Conservation (phyloP, 116 monocot species). For the Posidonia oceanica region DNA sequence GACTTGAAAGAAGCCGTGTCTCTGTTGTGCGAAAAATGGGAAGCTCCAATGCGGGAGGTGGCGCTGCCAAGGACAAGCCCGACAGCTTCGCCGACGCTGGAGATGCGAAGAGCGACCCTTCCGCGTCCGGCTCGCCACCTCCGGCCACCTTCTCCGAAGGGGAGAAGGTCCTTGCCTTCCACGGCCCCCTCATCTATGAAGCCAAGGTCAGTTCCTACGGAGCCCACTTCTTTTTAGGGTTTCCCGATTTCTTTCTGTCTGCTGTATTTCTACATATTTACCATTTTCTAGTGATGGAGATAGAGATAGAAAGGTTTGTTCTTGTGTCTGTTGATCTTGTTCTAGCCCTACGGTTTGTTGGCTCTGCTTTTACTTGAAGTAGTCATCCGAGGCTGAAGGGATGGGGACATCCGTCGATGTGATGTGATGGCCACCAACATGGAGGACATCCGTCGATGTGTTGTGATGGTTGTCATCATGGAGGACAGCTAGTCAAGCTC, state of each 20-base stretch:
- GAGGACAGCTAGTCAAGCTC: no score
- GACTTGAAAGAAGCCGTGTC: neutral
- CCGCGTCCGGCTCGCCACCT: slow-evolving; percentile 14
- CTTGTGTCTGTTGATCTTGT: neutral
- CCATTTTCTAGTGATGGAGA: neutral
- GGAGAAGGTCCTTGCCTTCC: slow-evolving; percentile 94
- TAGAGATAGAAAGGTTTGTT: neutral
- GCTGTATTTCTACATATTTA: no score
- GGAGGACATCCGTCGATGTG: no score
- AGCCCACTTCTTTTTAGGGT: no score
- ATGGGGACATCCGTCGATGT: no score
- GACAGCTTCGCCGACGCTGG: slow-evolving; percentile 29
- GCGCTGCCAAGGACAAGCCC: slow-evolving; percentile 22
- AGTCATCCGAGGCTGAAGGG: no score
- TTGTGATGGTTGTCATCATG: no score
- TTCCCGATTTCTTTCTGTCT: no score
- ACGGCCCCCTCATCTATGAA: slow-evolving; percentile 78
- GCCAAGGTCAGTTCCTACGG: slow-evolving; percentile 47
- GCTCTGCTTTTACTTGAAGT: neutral
- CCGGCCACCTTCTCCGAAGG: slow-evolving; percentile 39
- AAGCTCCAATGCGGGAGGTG: slow-evolving; percentile 1
- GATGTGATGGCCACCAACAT: no score
- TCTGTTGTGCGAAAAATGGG: slow-evolving; percentile 8
- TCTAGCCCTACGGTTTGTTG: neutral
- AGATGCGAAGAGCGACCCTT: slow-evolving; percentile 11